Evolutionary conservation across 306 rosid species (phyloP), one percentile per base, ranked within the genome.

Genomic region (Hylodesmum podocarpum): DNA sequence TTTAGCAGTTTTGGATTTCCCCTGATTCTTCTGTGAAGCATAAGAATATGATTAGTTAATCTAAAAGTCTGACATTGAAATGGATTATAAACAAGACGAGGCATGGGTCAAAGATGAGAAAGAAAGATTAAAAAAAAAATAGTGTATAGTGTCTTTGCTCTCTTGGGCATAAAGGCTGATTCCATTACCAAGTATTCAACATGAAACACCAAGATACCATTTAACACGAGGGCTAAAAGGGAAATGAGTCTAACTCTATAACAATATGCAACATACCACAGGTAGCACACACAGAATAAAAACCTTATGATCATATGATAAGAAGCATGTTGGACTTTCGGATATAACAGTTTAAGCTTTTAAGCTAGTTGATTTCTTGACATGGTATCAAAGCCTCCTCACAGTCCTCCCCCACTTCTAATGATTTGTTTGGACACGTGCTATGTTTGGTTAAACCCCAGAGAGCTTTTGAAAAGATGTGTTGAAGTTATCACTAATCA

Each of bases 1-100:
- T 68, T 87, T 85, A 67, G 80, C 63, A 76, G 83, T 58, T 88
- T 82, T 91, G 28, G 77, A 71, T 81, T 84, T 86, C 81, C 86
- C 93, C 81, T 82, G 93, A 81, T 90, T 92, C 81, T 86, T 91
- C 97, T 92, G 92, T 51, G 74, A 84, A 82, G 69, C 55, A 79
- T 3, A 74, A 65, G 70, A 55, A 51, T 70, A 43, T 39, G 57
- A 77, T 75, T 57, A 77, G 73, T 53, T 36, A 49, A 79, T 62
- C 53, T 46, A 41, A 58, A 58, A 51, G 46, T 59, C 75, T 22
- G 64, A 64, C 11, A 53, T 12, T 44, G 41, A 70, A n/a, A 84
- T 70, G 66, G 65, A 51, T 13, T 58, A 50, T 22, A 75, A 67
- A 80, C 71, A 4, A 65, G 53, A 55, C 16, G 34, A 36, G 71